Base-by-base conservation (phyloP, 371 early-diverging fungal genomes). In the Mortierella sp. region DNA sequence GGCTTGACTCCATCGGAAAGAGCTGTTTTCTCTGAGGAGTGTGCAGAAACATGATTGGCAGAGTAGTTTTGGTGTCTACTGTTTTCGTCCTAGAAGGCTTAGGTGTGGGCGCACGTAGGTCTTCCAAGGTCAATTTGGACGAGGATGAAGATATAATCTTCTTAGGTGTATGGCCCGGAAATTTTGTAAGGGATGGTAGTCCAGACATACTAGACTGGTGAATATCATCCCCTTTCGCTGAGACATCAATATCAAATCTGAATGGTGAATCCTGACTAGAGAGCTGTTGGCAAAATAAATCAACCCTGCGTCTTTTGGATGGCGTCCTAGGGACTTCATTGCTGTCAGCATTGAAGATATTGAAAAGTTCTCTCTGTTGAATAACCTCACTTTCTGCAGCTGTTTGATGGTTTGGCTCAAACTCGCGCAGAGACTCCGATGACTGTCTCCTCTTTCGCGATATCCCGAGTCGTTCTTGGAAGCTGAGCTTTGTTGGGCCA, bases 21-120 rank as follows among this genome's bases (percentile, higher is more conserved):
- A 81, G 67, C 16, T 72, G 61, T 28, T 69, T 71, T 32, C 72
- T 72, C 32, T 75, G 76, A 15, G 81, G 81, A 15, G 81, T 81
- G 48, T 81, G 75, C 38, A 81, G 32, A 10, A 81, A 55, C 81
- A 81, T 81, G 11, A 81, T 57, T 8, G 81, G 81, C 63, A 81
- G 63, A 8, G 70, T 32, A 6, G 57, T 45, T 8, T 32, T 40
- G 21, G 24, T 33, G 13, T 36, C 40, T 13, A 16, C 9, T 21
- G 15, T 22, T 6, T 15, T 58, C 6, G 66, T 72, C 52, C 63
- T 81, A n/a, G 24, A 2, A 19, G 66, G 36, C 50, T 81, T 81
- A 3, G 81, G 81, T 53, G 81, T 81, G 4, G 72, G 69, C 1
- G 72, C 76, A 2, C 81, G 76, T 15, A 81, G 52, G 38, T 81